Percentiles rank a stretch among this genome's conserved stretches.
Evolutionary conservation across 225 moss, liverwort and hornwort species (phyloP).

Genomic region (Polytrichum commune): DNA sequence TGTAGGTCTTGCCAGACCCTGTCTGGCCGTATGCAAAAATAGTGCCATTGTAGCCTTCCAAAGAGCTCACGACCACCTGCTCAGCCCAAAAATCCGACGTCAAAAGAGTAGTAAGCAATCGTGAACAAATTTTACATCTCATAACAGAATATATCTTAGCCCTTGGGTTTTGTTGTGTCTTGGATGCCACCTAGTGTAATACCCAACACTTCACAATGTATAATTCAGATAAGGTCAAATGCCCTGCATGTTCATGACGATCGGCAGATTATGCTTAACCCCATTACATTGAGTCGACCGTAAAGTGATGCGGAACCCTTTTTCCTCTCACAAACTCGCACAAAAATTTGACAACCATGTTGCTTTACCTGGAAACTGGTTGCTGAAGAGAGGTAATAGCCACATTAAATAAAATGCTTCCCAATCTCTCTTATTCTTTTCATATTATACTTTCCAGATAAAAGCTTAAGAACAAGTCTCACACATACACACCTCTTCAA

Average conservation of each 20-base stretch:
- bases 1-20: conserved; percentile 84
- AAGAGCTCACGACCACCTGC: conserved; percentile 72
- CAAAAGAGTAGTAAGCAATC: neutral
- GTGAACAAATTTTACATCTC: no score
- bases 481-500: neutral
- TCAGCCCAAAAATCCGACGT: conserved; percentile 13
- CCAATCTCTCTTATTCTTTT: no score
- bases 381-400: neutral
- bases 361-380: neutral
- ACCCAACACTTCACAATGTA: no score
- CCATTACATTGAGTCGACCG: no score
- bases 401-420: conserved; percentile 1
- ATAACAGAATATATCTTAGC: no score
- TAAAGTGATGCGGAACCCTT: neutral
- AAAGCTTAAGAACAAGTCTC: neutral
- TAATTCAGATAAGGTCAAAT: no score
- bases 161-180: no score
- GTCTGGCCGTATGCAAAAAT: conserved; percentile 90
- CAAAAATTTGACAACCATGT: no score
- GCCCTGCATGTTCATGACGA: no score
- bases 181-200: no score
- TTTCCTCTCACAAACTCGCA: neutral
- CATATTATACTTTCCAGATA: no score
- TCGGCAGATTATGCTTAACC: no score
- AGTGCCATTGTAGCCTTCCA: conserved; percentile 91